Conservation (phyloP, 805 yeast genomes). For the Suhomyces sp. region DNA sequence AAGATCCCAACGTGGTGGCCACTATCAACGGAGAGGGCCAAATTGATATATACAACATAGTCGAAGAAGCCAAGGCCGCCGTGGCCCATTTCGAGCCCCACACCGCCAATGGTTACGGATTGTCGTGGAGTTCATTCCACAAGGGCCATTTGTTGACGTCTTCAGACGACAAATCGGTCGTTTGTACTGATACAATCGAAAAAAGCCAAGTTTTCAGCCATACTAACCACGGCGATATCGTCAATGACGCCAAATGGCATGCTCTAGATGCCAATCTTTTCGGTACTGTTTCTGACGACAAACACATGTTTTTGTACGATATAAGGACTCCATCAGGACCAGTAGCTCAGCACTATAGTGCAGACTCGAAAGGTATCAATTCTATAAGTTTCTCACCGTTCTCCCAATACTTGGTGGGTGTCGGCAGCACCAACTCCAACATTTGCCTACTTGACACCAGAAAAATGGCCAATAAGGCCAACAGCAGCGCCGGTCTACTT, state of each 20-base stretch:
- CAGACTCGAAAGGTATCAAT: constrained; percentile 47
- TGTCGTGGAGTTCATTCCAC: constrained; percentile 57
- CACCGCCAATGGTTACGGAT: constrained; percentile 68
- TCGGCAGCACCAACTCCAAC: constrained; percentile 68
- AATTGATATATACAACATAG: constrained; percentile 51
- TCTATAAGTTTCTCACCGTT: constrained; percentile 64
- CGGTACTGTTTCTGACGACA: constrained; percentile 77
- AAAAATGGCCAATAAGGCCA: constrained; percentile 23
- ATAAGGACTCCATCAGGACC: constrained; percentile 35
- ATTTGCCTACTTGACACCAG: constrained; percentile 66
- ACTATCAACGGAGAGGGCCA: constrained; percentile 69
- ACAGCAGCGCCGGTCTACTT: constrained; percentile 32
- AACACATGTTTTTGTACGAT: constrained; percentile 53
- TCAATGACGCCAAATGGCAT: constrained; percentile 79
- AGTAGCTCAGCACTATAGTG: constrained; percentile 21
- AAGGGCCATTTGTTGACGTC: constrained; percentile 54
- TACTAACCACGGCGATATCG: constrained; percentile 51
- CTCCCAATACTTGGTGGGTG: constrained; percentile 57
- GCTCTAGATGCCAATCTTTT: constrained; percentile 46
- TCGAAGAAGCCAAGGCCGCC: constrained; percentile 20
- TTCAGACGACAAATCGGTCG: constrained; percentile 65
- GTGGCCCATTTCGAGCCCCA: constrained; percentile 47
- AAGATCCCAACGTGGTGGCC: constrained; percentile 51
- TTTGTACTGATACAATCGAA: constrained; percentile 49
- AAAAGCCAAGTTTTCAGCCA: constrained; percentile 13